phyloP scores from a whole-genome alignment of 768 basidiomycete species.

The Mycena galericulata region DNA sequence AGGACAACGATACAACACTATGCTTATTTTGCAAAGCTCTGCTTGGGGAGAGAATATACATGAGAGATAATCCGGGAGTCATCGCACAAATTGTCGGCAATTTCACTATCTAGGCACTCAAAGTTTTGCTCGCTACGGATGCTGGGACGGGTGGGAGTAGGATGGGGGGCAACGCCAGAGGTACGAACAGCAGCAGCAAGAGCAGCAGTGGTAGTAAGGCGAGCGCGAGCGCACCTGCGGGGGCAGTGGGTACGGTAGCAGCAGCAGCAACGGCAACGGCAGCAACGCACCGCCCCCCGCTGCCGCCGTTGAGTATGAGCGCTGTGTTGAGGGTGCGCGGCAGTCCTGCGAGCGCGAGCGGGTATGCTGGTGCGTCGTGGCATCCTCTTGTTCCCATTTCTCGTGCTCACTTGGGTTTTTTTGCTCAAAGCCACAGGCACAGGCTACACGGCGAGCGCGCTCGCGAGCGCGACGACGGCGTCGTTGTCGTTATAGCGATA shows the following conservation, averaged over 20 bases:
- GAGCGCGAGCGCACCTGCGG: not conserved
- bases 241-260: not conserved
- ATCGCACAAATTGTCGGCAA: too few species aligned
- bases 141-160: not conserved
- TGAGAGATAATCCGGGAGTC: too few species aligned
- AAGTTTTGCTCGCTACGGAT: too few species aligned
- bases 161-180: not conserved
- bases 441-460: not conserved
- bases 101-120: too few species aligned
- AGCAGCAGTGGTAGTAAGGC: too few species aligned
- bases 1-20: too few species aligned
- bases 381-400: too few species aligned
- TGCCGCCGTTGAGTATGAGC: slow-evolving; percentile 32
- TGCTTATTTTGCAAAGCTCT: too few species aligned
- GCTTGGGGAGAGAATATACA: too few species aligned
- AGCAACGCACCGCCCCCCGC: slow-evolving; percentile 24
- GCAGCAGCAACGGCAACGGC: not conserved
- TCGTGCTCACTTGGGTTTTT: too few species aligned
- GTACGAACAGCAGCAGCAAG: too few species aligned
- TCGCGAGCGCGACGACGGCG: slow-evolving; percentile 10
- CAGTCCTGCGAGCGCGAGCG: slow-evolving; percentile 14
- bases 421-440: not conserved
- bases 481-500: not conserved
- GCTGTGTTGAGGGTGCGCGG: too few species aligned
- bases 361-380: not conserved